Base-by-base conservation (phyloP, 2,329 filamentous ascomycete species). In the Aplosporella prunicola region DNA sequence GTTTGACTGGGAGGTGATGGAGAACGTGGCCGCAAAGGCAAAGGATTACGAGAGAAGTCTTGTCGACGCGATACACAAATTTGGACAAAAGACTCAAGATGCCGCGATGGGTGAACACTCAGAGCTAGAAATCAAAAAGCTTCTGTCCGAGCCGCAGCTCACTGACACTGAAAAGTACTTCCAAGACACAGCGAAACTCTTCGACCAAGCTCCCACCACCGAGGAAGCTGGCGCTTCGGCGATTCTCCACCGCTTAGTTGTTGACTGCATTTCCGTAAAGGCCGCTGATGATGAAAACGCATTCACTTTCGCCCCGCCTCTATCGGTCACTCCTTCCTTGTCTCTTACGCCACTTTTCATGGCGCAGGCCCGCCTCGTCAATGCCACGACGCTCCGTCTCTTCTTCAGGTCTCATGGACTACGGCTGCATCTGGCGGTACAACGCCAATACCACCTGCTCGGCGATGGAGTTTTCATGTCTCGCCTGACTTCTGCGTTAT, bases 381-480 rank as follows among this genome's bases (percentile, higher is more conserved):
- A 88, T 47, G 75, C 76, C 20, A 80, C 83, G 35, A 83, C 82
- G 40, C 73, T 94, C 48, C 69, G 75, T 13, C 65, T 93, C 7
- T 72, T 96, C 14, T 93, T 95, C 54, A 72, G 72, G 13, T 69
- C 76, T 5, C 83, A 93, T 51, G 66, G 76, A 8, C 61, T 98
- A 4, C 72, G 76, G 11, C 64, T 73, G 2, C 87, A 96, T 52
- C 63, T 96, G 0, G 67, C 69, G 4, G 53, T 93, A 2, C 86
- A 93, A 50, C 76, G 76, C 42, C 74, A 80, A 28, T 95, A 91
- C 46, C 83, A 93, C 35, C 70, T 96, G 2, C 68, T 96, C 5
- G 82, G 86, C 2, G 87, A 91, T 49, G 87, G 87, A 5, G 69
- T 84, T 11, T 95, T 95, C 55, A 78, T 81, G 35, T 81, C 80